Evolutionary conservation across 1,139 yeast species (phyloP).

Genomic region (Oligophagozyma castellii): DNA sequence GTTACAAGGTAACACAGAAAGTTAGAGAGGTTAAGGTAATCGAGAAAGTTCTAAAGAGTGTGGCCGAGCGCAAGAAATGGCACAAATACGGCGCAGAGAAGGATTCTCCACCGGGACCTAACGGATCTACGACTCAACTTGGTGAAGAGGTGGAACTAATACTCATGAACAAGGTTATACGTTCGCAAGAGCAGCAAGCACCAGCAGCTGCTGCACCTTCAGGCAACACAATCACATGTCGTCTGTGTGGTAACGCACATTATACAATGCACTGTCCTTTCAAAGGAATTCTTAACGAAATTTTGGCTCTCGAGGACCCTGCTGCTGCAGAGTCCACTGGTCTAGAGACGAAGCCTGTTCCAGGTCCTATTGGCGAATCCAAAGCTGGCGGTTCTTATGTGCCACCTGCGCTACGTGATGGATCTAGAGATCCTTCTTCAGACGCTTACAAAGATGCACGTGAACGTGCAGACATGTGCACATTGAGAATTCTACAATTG

Average conservation of each 20-base stretch:
- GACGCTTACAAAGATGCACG: conserved; percentile 35
- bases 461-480: conserved; percentile 71
- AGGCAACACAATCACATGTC: conserved; percentile 56
- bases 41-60: conserved; percentile 68
- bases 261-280: conserved; percentile 93
- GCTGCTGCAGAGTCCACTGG: conserved; percentile 26
- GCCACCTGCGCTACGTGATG: conserved; percentile 52
- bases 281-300: conserved; percentile 70
- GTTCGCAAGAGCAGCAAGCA: conserved; percentile 42
- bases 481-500: conserved; percentile 85
- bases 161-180: conserved; percentile 54
- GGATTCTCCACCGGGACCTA: conserved; percentile 72
- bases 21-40: conserved; percentile 64
- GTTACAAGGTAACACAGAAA: conserved; percentile 76
- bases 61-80: conserved; percentile 66
- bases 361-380: conserved; percentile 17
- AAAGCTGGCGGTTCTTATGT: conserved; percentile 35
- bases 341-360: conserved; percentile 24
- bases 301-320: conserved; percentile 29
- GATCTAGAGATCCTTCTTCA: conserved; percentile 34
- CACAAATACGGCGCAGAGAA: conserved; percentile 73
- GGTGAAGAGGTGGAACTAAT: conserved; percentile 70
- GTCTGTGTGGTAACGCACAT: conserved; percentile 91
- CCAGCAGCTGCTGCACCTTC: conserved; percentile 42
- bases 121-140: conserved; percentile 73